Evolutionary conservation across 2,329 filamentous ascomycete genomes (phyloP).

Genomic region (Trichoderma breve): DNA sequence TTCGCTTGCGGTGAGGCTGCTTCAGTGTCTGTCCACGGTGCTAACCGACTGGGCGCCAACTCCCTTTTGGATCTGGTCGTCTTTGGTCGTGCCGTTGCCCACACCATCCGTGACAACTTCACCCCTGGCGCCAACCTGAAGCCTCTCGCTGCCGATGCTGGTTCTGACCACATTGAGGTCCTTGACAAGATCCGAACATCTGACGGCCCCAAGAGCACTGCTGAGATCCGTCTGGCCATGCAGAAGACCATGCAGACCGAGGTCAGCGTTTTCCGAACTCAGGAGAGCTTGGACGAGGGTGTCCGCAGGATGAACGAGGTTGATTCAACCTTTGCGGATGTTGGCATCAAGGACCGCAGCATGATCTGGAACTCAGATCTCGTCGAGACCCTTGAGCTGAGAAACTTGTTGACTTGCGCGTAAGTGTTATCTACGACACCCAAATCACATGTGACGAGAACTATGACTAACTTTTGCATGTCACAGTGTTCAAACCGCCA

Average conservation of each 20-base stretch:
- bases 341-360: slow-evolving; percentile 95
- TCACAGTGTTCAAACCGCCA: slow-evolving; percentile 79
- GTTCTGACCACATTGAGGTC: slow-evolving; percentile 79
- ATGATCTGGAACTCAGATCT: slow-evolving; percentile 99
- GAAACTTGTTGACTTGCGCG: slow-evolving; percentile 95
- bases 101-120: slow-evolving; percentile 95
- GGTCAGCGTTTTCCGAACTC: slow-evolving; percentile 93
- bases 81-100: slow-evolving; percentile 94
- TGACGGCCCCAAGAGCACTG: slow-evolving; percentile 80
- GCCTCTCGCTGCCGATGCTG: slow-evolving; percentile 79
- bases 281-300: slow-evolving; percentile 91
- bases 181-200: slow-evolving; percentile 84
- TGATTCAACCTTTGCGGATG: slow-evolving; percentile 73
- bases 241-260: slow-evolving; percentile 98
- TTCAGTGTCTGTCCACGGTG: slow-evolving; percentile 96
- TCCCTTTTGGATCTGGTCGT: slow-evolving; percentile 96
- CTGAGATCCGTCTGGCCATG: slow-evolving; percentile 87
- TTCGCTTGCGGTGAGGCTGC: slow-evolving; percentile 97
- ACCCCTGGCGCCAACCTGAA: slow-evolving; percentile 77
- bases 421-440: slow-evolving; percentile 49
- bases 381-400: slow-evolving; percentile 91
- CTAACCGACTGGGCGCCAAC: slow-evolving; percentile 97
- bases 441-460: not conserved
- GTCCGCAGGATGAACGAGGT: slow-evolving; percentile 83
- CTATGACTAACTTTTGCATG: not conserved